Base-by-base conservation (phyloP, 352 stramenopile species). In the Globisporangium megalacanthum region DNA sequence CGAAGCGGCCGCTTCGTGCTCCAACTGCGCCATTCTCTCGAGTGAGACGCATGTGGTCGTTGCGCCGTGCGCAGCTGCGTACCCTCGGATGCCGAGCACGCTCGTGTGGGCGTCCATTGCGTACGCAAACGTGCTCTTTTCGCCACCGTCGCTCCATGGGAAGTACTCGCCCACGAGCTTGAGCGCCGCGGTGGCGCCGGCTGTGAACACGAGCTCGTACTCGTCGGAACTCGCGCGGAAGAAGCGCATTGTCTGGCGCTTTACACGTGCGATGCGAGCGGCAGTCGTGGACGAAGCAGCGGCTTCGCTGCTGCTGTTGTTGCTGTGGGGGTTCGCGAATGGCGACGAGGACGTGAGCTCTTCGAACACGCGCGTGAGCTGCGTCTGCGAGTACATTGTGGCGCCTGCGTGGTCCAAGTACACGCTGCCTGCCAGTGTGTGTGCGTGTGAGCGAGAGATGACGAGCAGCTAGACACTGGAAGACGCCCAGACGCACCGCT, bases 391-490 rank as follows among this genome's bases (percentile, higher is more conserved):
- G 59, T 87, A 91, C 57, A 94, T 73, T 20, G 87, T 94, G 33
- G 87, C 83, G 36, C 85, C 85, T 4, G 87, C 85, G 60, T 96
- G 85, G 57, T 96, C 87, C 52, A 96, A 60, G 59, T 94, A 95
- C 49, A 91, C 65, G 44, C 63, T 74, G 9, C 58, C 66, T 73
- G 46, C 49, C 10, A 9, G 25, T 13, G 52, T 17, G 44, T 6
- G 35, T 4, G 8, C 49, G 39, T 15, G 10, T 25, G 9, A 41
- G 25, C 20, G 22, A 17, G 4, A n/a, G 6, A 31, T 6, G 19
- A 47, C 11, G 49, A 7, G 11, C 15, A 44, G 19, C 47, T 36
- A 31, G 11, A 31, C 3, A 41, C 25, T 52, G 33, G 25, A 57
- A 54, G n/a, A 19, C 14, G 17, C 11, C 4, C 41, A 10, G 19